These are phyloP conservation scores for Entonaema liquescens DNA, from an alignment of 495 filamentous ascomycete genomes.

Conservation along the genomic window DNA sequence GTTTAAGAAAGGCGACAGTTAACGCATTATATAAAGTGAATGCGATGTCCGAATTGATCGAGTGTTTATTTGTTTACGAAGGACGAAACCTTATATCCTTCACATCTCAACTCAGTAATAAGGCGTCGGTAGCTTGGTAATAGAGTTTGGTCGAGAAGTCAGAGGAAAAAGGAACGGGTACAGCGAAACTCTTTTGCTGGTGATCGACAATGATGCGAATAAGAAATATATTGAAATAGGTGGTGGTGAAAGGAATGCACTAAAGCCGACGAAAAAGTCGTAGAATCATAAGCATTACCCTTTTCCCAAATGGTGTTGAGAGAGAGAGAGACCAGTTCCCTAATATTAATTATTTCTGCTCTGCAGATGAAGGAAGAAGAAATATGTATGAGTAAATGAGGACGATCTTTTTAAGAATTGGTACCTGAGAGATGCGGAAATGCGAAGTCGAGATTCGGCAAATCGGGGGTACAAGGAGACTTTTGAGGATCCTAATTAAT, in stretches of 20 bases:
- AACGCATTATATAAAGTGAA: conserved; percentile 21
- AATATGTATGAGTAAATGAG: conserved; percentile 15
- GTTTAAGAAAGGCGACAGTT: conserved; percentile 8
- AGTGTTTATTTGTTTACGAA: conserved; percentile 5
- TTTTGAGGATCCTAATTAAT: conserved; percentile 37
- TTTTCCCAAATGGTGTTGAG: not conserved
- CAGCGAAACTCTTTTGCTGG: conserved; percentile 20
- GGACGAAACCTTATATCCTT: not conserved
- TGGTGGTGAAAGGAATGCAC: conserved; percentile 33
- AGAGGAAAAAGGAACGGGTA: conserved; percentile 22
- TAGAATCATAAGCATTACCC: conserved; percentile 14
- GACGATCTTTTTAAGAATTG: conserved; percentile 14
- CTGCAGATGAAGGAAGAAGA: conserved; percentile 33
- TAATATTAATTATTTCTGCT: conserved; percentile 32
- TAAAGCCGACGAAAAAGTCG: conserved; percentile 9
- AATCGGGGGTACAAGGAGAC: conserved; percentile 7
- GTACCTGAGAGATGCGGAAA: conserved; percentile 13
- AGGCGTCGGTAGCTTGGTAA: conserved; percentile 7
- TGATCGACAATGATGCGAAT: conserved; percentile 14
- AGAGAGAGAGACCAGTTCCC: conserved; percentile 1
- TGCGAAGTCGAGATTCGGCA: conserved; percentile 26
- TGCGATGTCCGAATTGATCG: conserved; percentile 8
- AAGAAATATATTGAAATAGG: conserved; percentile 6
- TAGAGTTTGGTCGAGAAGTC: conserved; percentile 1
- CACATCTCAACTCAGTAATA: not conserved